These are phyloP conservation scores for Trametopsis cervina DNA, from an alignment of 768 basidiomycete genomes.

Conservation along the genomic window DNA sequence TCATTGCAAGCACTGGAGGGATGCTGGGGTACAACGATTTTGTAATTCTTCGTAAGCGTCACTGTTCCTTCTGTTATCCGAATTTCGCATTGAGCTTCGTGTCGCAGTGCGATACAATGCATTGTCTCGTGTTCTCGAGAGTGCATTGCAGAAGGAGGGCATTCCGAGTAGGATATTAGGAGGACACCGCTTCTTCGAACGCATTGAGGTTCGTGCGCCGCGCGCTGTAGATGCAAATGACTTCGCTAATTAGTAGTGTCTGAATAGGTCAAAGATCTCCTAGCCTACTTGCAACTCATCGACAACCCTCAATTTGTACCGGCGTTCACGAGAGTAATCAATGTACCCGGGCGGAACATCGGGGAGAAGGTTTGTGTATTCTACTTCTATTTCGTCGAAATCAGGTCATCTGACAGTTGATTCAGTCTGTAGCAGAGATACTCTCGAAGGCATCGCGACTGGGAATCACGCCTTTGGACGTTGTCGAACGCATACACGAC, in stretches of 20 bases:
- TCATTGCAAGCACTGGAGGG: conserved; percentile 71
- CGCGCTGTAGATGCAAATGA: background rate
- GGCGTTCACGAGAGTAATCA: conserved; percentile 66
- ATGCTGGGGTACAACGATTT: conserved; percentile 69
- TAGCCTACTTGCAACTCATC: conserved; percentile 76
- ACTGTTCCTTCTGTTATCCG: background rate
- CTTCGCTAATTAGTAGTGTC: background rate
- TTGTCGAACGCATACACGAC: conserved; percentile 60
- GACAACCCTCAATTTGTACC: conserved; percentile 66
- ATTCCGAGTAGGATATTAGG: conserved; percentile 73
- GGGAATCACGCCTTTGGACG: conserved; percentile 46
- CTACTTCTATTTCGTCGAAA: background rate
- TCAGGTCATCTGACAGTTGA: conserved; percentile 1
- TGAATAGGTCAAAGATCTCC: conserved; percentile 68
- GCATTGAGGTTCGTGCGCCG: conserved; percentile 49
- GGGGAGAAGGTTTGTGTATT: conserved; percentile 62
- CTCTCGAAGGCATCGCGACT: conserved; percentile 42
- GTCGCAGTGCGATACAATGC: conserved; percentile 72
- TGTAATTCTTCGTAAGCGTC: conserved; percentile 63
- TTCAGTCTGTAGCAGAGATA: conserved; percentile 57
- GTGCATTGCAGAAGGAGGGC: conserved; percentile 66
- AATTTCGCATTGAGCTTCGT: background rate
- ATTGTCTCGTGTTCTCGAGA: conserved; percentile 68
- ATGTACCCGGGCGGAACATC: conserved; percentile 63
- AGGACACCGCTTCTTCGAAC: conserved; percentile 84